Percentiles rank a stretch among this genome's conserved stretches.
phyloP scores from a whole-genome alignment of 1,139 yeast genomes.

The Nakaseomyces kungkrabaensis region DNA sequence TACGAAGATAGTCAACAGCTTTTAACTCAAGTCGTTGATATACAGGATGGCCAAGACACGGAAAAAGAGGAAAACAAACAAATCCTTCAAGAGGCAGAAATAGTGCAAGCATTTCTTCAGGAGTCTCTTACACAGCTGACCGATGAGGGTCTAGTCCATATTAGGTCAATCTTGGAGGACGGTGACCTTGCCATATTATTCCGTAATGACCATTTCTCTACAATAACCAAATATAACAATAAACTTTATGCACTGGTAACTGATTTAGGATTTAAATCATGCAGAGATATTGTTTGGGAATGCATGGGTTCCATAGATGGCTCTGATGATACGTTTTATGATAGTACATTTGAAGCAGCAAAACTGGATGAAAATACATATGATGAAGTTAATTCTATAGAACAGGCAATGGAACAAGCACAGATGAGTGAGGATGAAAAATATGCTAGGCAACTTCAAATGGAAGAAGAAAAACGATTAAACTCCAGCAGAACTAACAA shows the following conservation, averaged over 20 bases:
- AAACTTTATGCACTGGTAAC: constrained; percentile 57
- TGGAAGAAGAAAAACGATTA: constrained; percentile 24
- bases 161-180: constrained; percentile 35
- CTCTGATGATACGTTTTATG: constrained; percentile 52
- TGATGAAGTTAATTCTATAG: background rate
- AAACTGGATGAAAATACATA: constrained; percentile 6
- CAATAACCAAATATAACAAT: constrained; percentile 46
- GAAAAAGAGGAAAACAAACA: constrained; percentile 11
- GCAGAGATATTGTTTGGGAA: constrained; percentile 62
- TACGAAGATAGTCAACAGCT: constrained; percentile 40
- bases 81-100: constrained; percentile 24
- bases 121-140: constrained; percentile 65
- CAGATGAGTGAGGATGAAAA: constrained; percentile 19
- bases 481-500: constrained; percentile 10
- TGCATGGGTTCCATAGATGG: constrained; percentile 59
- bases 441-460: constrained; percentile 25
- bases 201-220: constrained; percentile 77
- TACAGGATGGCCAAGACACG: constrained; percentile 10
- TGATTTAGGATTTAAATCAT: constrained; percentile 52
- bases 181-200: constrained; percentile 57
- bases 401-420: constrained; percentile 4
- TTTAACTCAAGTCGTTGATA: constrained; percentile 31
- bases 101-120: constrained; percentile 29
- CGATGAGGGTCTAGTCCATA: constrained; percentile 41
- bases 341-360: constrained; percentile 45